Evolutionary conservation across 2,329 filamentous ascomycete genomes (phyloP), one percentile per base, ranked within the genome.

Genomic region (Colletotrichum camelliae): DNA sequence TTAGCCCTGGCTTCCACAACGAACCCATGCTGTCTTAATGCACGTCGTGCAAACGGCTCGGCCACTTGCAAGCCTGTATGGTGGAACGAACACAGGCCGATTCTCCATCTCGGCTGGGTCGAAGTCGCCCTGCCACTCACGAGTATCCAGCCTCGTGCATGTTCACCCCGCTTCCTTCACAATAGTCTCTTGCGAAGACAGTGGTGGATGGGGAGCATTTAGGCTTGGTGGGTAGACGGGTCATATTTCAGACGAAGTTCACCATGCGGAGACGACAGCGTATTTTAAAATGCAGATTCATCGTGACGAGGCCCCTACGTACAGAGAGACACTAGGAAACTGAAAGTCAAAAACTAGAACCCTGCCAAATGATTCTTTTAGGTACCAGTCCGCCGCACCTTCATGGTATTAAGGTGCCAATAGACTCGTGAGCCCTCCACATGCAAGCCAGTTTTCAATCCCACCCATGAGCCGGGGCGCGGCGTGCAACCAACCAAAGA

Each of bases 381-480:
- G 74, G 74, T 77, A 74, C 74, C 70, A 72, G 75, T 76, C 77
- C 71, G 71, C 74, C 72, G 70, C 75, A 77, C 77, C 77, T 78
- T 78, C 75, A 29, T 70, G 72, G 77, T 75, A 78, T 78, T 78
- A 78, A 77, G 77, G 77, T 78, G 76, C 75, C 72, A 74, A 70
- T 69, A 76, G 72, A 78, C 77, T 77, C 72, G 72, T 76, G 31
- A 76, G 70, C 70, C 77, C 33, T 77, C 75, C 72, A 76, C 77
- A 77, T 77, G 77, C 77, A 76, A 78, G 75, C 77, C 77, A 76
- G 75, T 76, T 78, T 78, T 78, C 66, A 76, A 71, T 73, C 52
- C 77, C 66, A 78, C 77, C 76, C 76, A 60, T 73, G 77, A 77
- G 75, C 66, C 68, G 70, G 68, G 77, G 67, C 67, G 77, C 65